Percentiles rank a stretch among this genome's conserved stretches.
Conservation (phyloP, 805 yeast genomes). For the Metschnikowia cerradonensis region DNA sequence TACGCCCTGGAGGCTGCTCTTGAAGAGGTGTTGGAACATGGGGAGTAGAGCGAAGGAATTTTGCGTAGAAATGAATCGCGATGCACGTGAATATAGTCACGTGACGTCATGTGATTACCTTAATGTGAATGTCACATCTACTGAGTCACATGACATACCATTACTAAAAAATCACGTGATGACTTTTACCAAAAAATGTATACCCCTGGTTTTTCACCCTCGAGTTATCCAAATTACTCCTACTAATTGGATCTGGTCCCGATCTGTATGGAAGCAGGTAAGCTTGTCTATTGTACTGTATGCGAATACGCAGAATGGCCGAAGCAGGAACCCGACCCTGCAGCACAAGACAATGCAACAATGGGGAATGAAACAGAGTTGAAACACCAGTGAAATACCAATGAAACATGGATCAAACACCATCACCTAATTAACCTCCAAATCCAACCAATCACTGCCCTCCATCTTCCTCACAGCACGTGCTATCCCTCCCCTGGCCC, state of each 20-base stretch:
- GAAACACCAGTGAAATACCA: neutral
- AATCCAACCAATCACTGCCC: too few species aligned
- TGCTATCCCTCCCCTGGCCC: too few species aligned
- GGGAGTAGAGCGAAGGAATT: neutral
- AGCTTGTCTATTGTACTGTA: neutral
- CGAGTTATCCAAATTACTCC: too few species aligned
- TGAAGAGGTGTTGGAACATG: slow-evolving; percentile 1
- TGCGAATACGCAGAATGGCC: neutral
- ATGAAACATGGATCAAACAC: neutral
- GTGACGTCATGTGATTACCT: too few species aligned
- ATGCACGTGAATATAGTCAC: neutral
- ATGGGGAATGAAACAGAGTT: neutral
- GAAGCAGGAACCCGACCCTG: neutral
- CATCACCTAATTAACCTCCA: too few species aligned
- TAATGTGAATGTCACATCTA: too few species aligned
- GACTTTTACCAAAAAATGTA: too few species aligned
- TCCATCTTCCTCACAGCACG: too few species aligned
- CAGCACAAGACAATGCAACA: neutral
- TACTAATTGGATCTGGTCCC: too few species aligned
- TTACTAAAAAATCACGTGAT: too few species aligned
- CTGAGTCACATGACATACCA: neutral
- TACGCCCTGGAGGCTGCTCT: neutral
- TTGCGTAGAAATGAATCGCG: neutral
- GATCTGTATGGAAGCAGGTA: too few species aligned
- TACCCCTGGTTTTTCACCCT: too few species aligned